phyloP scores from a whole-genome alignment of 208 protist genomes.

The Herpetomonas tarakana region DNA sequence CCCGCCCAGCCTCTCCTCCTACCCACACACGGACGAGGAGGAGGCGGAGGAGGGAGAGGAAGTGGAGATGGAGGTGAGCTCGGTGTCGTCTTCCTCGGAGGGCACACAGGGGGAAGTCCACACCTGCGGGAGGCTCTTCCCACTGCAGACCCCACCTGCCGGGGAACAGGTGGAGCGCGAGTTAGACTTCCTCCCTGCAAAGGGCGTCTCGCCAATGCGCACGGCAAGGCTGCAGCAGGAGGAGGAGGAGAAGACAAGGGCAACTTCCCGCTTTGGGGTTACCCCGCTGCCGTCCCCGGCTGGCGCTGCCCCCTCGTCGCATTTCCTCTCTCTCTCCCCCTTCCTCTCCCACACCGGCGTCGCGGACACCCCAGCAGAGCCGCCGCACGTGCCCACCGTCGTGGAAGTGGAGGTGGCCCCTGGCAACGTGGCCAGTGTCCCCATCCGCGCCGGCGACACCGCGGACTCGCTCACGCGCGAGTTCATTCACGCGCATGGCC shows the following conservation, averaged over 20 bases:
- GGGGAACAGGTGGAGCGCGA: constrained; percentile 11
- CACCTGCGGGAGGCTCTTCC: no score
- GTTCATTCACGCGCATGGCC: constrained; percentile 5
- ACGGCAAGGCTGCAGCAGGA: no score
- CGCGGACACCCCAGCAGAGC: no score
- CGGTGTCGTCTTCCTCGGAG: not conserved
- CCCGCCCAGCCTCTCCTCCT: not conserved
- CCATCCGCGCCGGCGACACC: not conserved
- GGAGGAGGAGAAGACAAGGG: no score
- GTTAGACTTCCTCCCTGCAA: constrained; percentile 6
- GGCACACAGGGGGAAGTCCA: no score
- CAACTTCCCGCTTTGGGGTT: no score
- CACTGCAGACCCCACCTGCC: constrained; percentile 3
- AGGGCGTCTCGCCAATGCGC: no score
- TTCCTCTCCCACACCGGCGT: no score
- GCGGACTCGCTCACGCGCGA: not conserved
- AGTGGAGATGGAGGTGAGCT: not conserved
- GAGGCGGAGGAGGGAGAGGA: not conserved
- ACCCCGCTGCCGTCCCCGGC: no score
- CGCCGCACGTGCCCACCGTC: no score
- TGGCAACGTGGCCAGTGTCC: not conserved
- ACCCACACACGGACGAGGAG: not conserved
- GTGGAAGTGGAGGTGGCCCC: constrained; percentile 7
- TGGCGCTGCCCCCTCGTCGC: no score
- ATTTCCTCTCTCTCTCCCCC: no score